Evolutionary conservation across 345 rosid genomes (phyloP).

Genomic region (Populus euphratica): DNA sequence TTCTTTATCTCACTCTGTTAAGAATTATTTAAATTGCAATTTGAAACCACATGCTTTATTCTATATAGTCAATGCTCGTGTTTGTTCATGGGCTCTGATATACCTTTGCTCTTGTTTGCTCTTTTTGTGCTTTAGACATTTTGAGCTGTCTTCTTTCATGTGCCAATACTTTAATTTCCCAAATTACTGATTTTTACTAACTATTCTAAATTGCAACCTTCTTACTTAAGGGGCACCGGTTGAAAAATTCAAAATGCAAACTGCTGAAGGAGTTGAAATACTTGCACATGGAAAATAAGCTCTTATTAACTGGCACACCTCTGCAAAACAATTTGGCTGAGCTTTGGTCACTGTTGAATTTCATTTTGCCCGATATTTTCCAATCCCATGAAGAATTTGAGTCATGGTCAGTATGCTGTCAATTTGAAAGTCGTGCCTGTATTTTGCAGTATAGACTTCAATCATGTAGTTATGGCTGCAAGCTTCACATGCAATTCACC

Average conservation of each 20-base stretch:
- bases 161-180: background rate
- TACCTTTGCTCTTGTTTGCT: background rate
- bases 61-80: background rate
- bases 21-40: background rate
- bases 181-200: too few species aligned
- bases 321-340: slow-evolving; percentile 90
- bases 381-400: slow-evolving; percentile 90
- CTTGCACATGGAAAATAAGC: slow-evolving; percentile 65
- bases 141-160: background rate
- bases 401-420: slow-evolving; percentile 59
- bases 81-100: background rate
- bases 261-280: slow-evolving; percentile 59
- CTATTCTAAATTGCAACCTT: slow-evolving; percentile 4
- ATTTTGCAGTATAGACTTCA: background rate
- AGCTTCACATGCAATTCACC: background rate
- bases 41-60: background rate
- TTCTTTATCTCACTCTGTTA: background rate
- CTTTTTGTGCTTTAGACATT: background rate
- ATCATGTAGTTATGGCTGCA: background rate
- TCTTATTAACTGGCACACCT: slow-evolving; percentile 91
- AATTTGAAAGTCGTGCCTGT: background rate
- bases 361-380: slow-evolving; percentile 91
- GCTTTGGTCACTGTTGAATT: slow-evolving; percentile 96
- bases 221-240: slow-evolving; percentile 75
- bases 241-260: slow-evolving; percentile 86